These are phyloP conservation scores for Phragmites australis DNA, from an alignment of 176 grass and related monocot genomes.

Conservation along the genomic window DNA sequence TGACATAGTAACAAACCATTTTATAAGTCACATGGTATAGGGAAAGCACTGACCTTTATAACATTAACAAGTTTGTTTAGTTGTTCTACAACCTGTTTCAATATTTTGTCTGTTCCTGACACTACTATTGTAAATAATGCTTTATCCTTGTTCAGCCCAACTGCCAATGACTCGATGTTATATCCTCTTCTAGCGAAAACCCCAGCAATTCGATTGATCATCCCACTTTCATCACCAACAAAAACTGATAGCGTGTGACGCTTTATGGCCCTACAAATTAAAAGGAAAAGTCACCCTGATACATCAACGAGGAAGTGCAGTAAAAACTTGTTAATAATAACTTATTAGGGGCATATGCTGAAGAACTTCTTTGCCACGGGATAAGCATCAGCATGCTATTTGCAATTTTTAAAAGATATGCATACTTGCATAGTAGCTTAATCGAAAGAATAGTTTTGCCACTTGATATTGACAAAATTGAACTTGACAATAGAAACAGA, in stretches of 20 bases:
- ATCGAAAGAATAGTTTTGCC: background rate
- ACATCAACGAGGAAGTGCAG: background rate
- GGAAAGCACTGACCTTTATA: constrained; percentile 60
- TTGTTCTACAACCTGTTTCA: constrained; percentile 93
- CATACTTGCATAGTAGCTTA: background rate
- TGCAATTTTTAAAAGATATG: background rate
- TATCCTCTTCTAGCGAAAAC: constrained; percentile 94
- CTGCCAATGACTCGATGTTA: constrained; percentile 95
- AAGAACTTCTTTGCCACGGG: background rate
- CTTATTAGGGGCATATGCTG: background rate
- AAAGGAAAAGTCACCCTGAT: background rate
- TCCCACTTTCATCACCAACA: constrained; percentile 96
- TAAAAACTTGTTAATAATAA: background rate
- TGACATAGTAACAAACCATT: too few species aligned
- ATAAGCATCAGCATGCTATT: too few species aligned
- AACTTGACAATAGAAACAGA: background rate
- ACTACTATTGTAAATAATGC: constrained; percentile 97
- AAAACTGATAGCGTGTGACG: constrained; percentile 94
- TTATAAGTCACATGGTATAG: too few species aligned
- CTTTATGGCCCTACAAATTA: constrained; percentile 36
- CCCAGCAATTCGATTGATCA: constrained; percentile 96
- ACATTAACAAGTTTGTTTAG: constrained; percentile 92
- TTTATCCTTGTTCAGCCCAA: constrained; percentile 97
- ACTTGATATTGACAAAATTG: background rate
- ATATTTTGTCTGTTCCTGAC: constrained; percentile 70